Evolutionary conservation across 2,329 filamentous ascomycete genomes (phyloP).

Genomic region (Ambrosiella xylebori): DNA sequence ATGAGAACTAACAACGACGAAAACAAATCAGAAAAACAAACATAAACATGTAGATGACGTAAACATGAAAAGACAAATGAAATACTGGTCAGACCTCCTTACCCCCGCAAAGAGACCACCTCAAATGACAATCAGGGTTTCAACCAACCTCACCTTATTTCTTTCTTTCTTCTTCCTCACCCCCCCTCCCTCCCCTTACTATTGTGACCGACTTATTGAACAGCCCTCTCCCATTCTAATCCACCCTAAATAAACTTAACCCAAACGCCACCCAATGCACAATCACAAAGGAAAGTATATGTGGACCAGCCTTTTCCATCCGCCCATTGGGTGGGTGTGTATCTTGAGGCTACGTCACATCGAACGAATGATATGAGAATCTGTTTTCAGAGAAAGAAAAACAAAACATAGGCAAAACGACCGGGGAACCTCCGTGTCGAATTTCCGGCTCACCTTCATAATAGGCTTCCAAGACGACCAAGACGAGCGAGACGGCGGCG

Average conservation of each 20-base stretch:
- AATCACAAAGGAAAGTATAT: too few species aligned
- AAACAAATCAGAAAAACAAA: not conserved
- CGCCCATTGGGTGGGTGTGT: not conserved
- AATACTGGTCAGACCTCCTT: not conserved
- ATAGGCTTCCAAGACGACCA: conserved; percentile 6
- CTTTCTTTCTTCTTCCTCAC: not conserved
- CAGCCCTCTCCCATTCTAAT: not conserved
- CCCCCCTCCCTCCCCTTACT: too few species aligned
- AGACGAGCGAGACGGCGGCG: conserved; percentile 11
- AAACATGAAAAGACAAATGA: not conserved
- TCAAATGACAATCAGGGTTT: not conserved
- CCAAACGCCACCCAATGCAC: too few species aligned
- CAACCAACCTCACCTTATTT: not conserved
- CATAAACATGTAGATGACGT: not conserved
- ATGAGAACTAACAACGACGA: not conserved
- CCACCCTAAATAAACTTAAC: too few species aligned
- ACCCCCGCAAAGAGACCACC: not conserved
- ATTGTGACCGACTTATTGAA: not conserved
- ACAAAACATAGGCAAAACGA: not conserved
- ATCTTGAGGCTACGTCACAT: too few species aligned
- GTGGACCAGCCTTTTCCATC: not conserved
- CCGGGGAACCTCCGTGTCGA: not conserved
- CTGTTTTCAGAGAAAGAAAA: not conserved
- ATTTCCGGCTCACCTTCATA: conserved; percentile 3
- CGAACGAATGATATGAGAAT: not conserved